These are phyloP conservation scores for Suaeda aralocaspica DNA, from an alignment of 148 eudicot species.

Conservation along the genomic window DNA sequence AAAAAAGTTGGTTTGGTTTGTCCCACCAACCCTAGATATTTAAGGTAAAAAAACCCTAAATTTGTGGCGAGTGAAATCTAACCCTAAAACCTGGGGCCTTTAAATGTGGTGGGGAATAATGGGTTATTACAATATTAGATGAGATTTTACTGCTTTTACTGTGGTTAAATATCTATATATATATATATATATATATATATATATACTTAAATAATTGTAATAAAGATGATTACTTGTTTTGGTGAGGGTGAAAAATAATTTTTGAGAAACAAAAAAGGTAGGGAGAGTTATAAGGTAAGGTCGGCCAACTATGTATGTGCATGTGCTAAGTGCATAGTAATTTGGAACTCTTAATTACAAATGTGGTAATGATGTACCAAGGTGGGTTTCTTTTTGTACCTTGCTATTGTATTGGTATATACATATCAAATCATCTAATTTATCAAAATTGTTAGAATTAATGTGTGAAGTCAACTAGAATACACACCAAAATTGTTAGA, in stretches of 20 bases:
- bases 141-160: constrained; percentile 7
- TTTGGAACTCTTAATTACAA: constrained; percentile 23
- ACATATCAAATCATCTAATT: too few relatives aligned
- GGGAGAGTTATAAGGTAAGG: constrained; percentile 7
- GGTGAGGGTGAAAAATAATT: background rate
- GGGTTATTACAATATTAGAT: background rate
- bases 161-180: background rate
- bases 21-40: constrained; percentile 35
- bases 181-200: too few relatives aligned
- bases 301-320: constrained; percentile 13
- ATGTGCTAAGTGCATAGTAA: constrained; percentile 23
- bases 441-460: too few relatives aligned
- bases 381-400: constrained; percentile 17
- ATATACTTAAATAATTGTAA: too few relatives aligned
- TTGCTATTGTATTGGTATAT: background rate
- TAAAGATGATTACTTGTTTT: constrained; percentile 1
- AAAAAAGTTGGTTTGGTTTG: constrained; percentile 14
- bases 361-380: constrained; percentile 16
- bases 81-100: constrained; percentile 36
- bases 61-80: constrained; percentile 22
- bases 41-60: constrained; percentile 30
- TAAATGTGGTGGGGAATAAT: constrained; percentile 22
- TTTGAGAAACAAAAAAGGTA: background rate
- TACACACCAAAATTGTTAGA: too few relatives aligned
- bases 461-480: too few relatives aligned